Evolutionary conservation across 2,329 filamentous ascomycete genomes (phyloP).

Genomic region (Chrysoporthe austroafricana): DNA sequence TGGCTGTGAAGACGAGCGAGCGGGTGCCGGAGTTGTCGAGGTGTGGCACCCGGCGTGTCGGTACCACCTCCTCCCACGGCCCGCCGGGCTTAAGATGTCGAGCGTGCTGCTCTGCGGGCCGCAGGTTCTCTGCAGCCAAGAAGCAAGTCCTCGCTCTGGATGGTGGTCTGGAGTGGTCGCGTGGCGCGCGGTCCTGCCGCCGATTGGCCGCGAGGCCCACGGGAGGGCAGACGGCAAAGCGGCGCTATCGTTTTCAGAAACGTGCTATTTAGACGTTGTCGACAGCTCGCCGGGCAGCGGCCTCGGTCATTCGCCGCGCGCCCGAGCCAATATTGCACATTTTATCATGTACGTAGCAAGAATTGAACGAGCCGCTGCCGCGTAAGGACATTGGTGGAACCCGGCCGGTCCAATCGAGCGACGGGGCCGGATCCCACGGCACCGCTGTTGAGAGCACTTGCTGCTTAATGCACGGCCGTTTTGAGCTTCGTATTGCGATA

Average conservation of each 20-base stretch:
- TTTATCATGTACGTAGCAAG: neutral
- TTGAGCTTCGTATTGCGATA: neutral
- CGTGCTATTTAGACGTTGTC: neutral
- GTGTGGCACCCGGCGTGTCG: neutral
- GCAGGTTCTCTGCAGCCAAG: slow-evolving; percentile 1
- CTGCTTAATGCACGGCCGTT: neutral
- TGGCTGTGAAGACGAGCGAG: neutral
- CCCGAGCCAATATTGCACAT: neutral
- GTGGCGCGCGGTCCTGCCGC: neutral
- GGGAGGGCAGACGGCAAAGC: neutral
- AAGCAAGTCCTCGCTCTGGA: neutral
- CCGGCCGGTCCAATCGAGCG: neutral
- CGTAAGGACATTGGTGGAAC: neutral
- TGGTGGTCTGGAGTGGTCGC: neutral
- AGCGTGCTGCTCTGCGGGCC: neutral
- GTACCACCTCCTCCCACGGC: neutral
- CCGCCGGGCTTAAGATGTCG: neutral
- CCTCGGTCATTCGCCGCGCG: neutral
- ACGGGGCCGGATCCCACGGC: neutral
- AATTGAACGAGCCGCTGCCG: neutral
- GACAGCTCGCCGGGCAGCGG: neutral
- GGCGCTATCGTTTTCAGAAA: neutral
- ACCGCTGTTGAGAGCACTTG: neutral
- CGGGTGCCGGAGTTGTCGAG: neutral
- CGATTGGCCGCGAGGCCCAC: neutral